Percentiles rank a stretch among this genome's conserved stretches.
Conservation (phyloP, 805 yeast species). For the Metschnikowia noctiluminum region DNA sequence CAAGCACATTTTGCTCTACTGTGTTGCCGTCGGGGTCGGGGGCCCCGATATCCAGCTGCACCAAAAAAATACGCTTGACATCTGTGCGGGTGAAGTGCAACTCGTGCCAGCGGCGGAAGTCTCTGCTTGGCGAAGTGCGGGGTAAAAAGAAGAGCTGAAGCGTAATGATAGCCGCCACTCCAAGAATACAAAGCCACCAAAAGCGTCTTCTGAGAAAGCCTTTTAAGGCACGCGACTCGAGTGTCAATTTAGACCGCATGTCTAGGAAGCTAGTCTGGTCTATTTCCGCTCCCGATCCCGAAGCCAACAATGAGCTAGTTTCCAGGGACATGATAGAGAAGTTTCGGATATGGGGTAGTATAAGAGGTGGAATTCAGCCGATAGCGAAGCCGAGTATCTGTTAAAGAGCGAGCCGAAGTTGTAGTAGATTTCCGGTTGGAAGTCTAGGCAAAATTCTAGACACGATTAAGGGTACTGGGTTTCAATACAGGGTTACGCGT, state of each 20-base stretch:
- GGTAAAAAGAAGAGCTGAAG: constrained; percentile 76
- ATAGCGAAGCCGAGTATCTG: too few relatives aligned
- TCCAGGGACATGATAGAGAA: constrained; percentile 4
- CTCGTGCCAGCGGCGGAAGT: constrained; percentile 71
- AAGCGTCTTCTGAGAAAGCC: constrained; percentile 25
- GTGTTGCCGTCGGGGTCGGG: constrained; percentile 17
- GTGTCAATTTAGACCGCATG: constrained; percentile 2
- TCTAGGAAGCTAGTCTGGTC: constrained; percentile 1
- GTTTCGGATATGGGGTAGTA: too few relatives aligned
- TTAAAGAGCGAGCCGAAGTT: too few relatives aligned
- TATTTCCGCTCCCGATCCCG: background rate
- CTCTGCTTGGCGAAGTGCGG: constrained; percentile 77
- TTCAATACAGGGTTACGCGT: too few relatives aligned
- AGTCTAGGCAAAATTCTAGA: too few relatives aligned
- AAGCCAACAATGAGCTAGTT: constrained; percentile 2
- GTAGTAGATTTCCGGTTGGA: too few relatives aligned
- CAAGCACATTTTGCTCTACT: constrained; percentile 25
- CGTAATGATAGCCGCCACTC: constrained; percentile 48
- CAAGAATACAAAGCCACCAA: constrained; percentile 45
- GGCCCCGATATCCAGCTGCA: constrained; percentile 17
- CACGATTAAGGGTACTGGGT: too few relatives aligned
- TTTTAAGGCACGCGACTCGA: constrained; percentile 7
- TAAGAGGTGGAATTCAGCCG: background rate
- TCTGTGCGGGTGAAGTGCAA: constrained; percentile 64
- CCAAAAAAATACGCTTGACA: constrained; percentile 58